Evolutionary conservation across 208 protist genomes (phyloP).

Genomic region (Crithidia mellificae): DNA sequence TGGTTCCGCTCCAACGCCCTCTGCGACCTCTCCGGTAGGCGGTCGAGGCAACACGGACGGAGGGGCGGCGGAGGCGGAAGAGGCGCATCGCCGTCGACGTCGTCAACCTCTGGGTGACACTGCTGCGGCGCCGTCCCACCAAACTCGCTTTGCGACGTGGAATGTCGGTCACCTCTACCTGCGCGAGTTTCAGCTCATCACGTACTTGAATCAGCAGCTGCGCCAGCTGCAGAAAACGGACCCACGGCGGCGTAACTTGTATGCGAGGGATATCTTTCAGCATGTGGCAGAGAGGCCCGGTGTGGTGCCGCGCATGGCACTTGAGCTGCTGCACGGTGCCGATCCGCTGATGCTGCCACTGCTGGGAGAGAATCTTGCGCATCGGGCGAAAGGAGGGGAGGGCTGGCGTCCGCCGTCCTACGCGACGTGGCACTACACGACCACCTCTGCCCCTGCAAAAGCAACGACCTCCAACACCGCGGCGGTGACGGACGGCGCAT

Average conservation of each 20-base stretch:
- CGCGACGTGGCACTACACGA: background rate
- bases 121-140: too few relatives aligned
- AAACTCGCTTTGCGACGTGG: constrained; percentile 17
- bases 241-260: too few relatives aligned
- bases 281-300: background rate
- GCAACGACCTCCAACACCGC: too few relatives aligned
- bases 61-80: too few relatives aligned
- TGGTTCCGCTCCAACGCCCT: too few relatives aligned
- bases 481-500: too few relatives aligned
- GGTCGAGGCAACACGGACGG: background rate
- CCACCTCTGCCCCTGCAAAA: too few relatives aligned
- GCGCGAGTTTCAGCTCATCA: constrained; percentile 25
- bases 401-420: constrained; percentile 10
- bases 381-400: background rate
- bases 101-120: too few relatives aligned
- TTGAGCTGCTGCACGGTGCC: constrained; percentile 16
- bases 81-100: too few relatives aligned
- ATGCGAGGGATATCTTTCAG: background rate
- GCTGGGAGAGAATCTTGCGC: background rate
- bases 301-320: constrained; percentile 5
- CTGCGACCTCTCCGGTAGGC: background rate
- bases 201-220: constrained; percentile 24
- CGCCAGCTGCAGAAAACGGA: background rate
- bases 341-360: constrained; percentile 26
- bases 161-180: constrained; percentile 9